phyloP scores from a whole-genome alignment of 352 stramenopile genomes.

The Globisporangium spiculum region DNA sequence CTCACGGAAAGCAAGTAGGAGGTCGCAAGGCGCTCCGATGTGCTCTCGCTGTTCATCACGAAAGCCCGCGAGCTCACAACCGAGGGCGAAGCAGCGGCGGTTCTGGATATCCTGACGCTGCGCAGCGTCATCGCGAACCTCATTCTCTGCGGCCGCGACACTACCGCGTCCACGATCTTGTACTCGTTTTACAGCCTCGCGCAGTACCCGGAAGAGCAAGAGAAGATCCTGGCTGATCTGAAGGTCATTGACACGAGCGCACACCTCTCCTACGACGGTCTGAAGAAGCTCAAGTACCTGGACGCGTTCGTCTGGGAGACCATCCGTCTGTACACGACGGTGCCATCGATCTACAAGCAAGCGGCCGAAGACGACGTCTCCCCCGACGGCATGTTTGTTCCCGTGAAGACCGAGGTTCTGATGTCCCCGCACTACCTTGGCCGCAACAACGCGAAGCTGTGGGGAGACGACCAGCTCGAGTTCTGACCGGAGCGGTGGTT shows the following conservation, averaged over 20 bases:
- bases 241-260: too few relatives aligned
- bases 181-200: too few relatives aligned
- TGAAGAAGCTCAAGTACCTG: constrained; percentile 64
- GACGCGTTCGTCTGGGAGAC: constrained; percentile 69
- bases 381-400: constrained; percentile 25
- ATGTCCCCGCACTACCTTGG: constrained; percentile 56
- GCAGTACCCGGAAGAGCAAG: too few relatives aligned
- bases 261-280: constrained; percentile 20
- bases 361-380: constrained; percentile 12
- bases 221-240: too few relatives aligned
- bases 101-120: too few relatives aligned
- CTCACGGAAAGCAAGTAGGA: not conserved
- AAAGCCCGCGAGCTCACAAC: too few relatives aligned
- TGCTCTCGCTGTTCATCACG: too few relatives aligned
- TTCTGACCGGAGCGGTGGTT: constrained; percentile 13
- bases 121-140: too few relatives aligned
- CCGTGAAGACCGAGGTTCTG: constrained; percentile 50
- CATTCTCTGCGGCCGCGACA: too few relatives aligned
- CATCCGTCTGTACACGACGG: constrained; percentile 65
- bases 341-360: constrained; percentile 67
- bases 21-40: constrained; percentile 13
- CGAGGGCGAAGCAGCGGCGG: too few relatives aligned
- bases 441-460: not conserved
- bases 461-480: constrained; percentile 17
- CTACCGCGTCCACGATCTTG: too few relatives aligned